These are phyloP conservation scores for Mayamaea pseudoterrestris DNA, from an alignment of 108 stramenopile genomes.

Conservation along the genomic window DNA sequence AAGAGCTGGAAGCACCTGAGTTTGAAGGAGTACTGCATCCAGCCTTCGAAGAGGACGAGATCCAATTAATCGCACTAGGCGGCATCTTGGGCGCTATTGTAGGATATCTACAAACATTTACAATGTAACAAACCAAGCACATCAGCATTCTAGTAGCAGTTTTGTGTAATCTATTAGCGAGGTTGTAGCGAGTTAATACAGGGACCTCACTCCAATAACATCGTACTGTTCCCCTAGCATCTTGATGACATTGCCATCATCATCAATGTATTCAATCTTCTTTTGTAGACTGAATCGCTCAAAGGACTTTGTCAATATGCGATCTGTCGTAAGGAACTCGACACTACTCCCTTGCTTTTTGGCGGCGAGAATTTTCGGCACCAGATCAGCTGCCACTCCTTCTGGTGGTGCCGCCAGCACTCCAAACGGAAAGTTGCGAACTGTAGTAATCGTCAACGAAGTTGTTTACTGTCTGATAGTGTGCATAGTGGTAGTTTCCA, in stretches of 20 bases:
- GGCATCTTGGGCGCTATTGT: conserved; percentile 84
- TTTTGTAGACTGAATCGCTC: conserved; percentile 76
- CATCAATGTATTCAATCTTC: conserved; percentile 87
- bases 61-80: conserved; percentile 82
- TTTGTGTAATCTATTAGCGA: too few species aligned
- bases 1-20: conserved; percentile 52
- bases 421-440: conserved; percentile 87
- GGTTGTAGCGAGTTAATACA: conserved; percentile 69
- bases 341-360: conserved; percentile 63
- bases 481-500: too few species aligned
- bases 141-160: too few species aligned
- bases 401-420: conserved; percentile 86
- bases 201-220: conserved; percentile 61
- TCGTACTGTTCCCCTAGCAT: conserved; percentile 79
- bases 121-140: too few species aligned
- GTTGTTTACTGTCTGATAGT: too few species aligned
- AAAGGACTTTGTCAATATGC: conserved; percentile 82
- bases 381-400: conserved; percentile 82
- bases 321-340: conserved; percentile 82
- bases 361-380: conserved; percentile 74
- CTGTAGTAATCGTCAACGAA: too few species aligned
- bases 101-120: conserved; percentile 80
- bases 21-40: conserved; percentile 94
- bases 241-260: conserved; percentile 86
- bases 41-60: conserved; percentile 95